These are phyloP conservation scores for Microthyrium microscopicum DNA, from an alignment of 2,329 filamentous ascomycete species.

Conservation along the genomic window DNA sequence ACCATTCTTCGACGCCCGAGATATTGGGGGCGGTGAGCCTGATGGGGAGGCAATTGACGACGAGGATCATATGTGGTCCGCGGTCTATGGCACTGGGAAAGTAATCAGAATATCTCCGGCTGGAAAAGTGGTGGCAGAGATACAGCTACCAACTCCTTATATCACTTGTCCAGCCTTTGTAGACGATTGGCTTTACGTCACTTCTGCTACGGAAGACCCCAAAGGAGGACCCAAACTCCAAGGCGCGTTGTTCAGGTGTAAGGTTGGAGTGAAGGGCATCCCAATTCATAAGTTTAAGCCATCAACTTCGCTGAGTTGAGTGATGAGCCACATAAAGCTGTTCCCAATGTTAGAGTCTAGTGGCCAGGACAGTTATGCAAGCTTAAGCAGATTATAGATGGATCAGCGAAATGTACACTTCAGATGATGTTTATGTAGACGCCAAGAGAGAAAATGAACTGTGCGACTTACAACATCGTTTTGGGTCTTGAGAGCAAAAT, in stretches of 20 bases:
- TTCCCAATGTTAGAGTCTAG: too few relatives aligned
- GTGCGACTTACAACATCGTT: too few relatives aligned
- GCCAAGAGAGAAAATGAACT: too few relatives aligned
- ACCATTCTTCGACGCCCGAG: conserved; percentile 54
- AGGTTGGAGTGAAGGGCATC: conserved; percentile 56
- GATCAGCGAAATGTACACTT: too few relatives aligned
- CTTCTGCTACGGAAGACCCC: conserved; percentile 41
- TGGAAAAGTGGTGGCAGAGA: conserved; percentile 56
- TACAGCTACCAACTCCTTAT: conserved; percentile 60
- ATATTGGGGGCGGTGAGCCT: conserved; percentile 42
- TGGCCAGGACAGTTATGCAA: too few relatives aligned
- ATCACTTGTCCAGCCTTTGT: conserved; percentile 70
- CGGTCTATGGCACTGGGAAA: conserved; percentile 61
- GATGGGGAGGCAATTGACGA: conserved; percentile 76
- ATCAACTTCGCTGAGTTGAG: not conserved
- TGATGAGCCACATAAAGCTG: too few relatives aligned
- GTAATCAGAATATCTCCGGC: conserved; percentile 58
- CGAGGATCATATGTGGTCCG: conserved; percentile 78
- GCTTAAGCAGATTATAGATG: too few relatives aligned
- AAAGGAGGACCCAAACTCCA: conserved; percentile 46
- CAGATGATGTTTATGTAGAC: too few relatives aligned
- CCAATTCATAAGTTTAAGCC: conserved; percentile 41
- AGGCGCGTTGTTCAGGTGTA: conserved; percentile 58
- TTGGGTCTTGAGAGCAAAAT: too few relatives aligned
- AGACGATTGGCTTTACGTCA: conserved; percentile 60